These are phyloP conservation scores for Fraxinus nigra DNA, from an alignment of 305 asterid genomes.

Conservation along the genomic window DNA sequence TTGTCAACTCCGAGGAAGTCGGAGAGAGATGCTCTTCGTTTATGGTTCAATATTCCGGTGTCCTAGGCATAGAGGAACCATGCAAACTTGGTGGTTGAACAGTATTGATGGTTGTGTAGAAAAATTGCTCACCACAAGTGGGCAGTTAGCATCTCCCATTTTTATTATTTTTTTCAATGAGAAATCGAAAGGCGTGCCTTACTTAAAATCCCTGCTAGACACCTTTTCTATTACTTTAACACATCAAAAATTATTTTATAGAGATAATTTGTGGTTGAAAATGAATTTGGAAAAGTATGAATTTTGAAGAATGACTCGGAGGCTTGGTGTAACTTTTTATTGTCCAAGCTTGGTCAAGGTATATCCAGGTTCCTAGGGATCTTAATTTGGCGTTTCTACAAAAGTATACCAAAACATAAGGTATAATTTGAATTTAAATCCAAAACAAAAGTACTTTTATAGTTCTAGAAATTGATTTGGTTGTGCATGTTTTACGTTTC, in stretches of 20 bases:
- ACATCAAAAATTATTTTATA: neutral
- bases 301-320: too few species aligned
- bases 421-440: neutral
- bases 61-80: neutral
- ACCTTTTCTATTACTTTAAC: neutral
- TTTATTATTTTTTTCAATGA: neutral
- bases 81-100: neutral
- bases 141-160: neutral
- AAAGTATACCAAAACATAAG: neutral
- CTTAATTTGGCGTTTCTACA: neutral
- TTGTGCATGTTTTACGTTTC: neutral
- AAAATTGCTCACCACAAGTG: neutral
- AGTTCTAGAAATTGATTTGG: neutral
- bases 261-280: too few species aligned
- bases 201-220: neutral
- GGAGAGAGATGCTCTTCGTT: neutral
- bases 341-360: neutral
- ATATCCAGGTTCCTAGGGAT: neutral
- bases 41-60: neutral
- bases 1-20: neutral
- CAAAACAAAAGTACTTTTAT: too few species aligned
- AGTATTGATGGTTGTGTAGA: neutral
- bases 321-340: neutral
- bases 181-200: neutral
- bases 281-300: too few species aligned